Evolutionary conservation across 2,329 filamentous ascomycete species (phyloP).

Genomic region (Knoxdaviesia capensis): DNA sequence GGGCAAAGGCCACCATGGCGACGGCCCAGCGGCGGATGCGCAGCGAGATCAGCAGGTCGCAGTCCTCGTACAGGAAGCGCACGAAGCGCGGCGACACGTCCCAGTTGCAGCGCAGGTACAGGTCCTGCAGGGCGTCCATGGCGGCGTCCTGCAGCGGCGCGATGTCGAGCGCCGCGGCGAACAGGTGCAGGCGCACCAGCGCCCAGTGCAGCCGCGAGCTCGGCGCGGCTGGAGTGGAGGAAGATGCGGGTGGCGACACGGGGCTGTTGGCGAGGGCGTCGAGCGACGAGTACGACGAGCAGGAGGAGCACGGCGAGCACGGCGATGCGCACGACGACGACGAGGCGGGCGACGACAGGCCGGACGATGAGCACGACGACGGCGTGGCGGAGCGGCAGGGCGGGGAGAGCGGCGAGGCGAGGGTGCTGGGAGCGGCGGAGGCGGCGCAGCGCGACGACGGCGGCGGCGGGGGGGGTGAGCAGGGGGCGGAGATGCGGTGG

Average conservation of each 20-base stretch:
- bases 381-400: no score
- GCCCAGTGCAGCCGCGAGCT: slow-evolving; percentile 30
- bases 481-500: slow-evolving; percentile 7
- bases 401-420: no score
- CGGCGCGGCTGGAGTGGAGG: slow-evolving; percentile 8
- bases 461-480: slow-evolving; percentile 8
- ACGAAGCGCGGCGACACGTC: slow-evolving; percentile 31
- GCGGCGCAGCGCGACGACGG: slow-evolving; percentile 10
- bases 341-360: no score
- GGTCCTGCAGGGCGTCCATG: slow-evolving; percentile 37
- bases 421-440: slow-evolving; percentile 7
- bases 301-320: no score
- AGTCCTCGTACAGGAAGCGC: slow-evolving; percentile 30
- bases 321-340: no score
- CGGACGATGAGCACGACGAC: no score
- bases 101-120: slow-evolving; percentile 38
- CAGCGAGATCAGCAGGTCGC: slow-evolving; percentile 25
- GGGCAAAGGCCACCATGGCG: slow-evolving; percentile 37
- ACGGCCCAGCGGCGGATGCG: slow-evolving; percentile 38
- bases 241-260: slow-evolving; percentile 7
- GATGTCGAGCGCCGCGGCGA: slow-evolving; percentile 29
- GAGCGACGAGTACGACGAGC: no score
- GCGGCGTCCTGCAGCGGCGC: slow-evolving; percentile 31
- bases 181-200: slow-evolving; percentile 34
- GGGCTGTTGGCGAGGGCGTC: no score